phyloP scores from a whole-genome alignment of 2,329 filamentous ascomycete genomes.

The Fusarium solani-melongenae region DNA sequence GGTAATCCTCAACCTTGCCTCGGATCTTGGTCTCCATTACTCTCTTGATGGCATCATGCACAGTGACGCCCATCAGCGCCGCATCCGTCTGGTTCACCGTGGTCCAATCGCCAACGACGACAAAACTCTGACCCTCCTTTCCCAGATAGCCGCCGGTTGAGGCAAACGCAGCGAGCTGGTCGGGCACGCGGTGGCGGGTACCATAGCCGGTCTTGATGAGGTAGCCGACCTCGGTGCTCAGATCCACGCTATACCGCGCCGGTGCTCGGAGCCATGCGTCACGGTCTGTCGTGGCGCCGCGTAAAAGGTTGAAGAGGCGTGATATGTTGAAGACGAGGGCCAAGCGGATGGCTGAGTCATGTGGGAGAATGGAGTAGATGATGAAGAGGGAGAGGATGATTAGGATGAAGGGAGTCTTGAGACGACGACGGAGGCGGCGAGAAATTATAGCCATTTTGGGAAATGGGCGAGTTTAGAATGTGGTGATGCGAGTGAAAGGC shows the following conservation, averaged over 20 bases:
- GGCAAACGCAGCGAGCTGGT: conserved; percentile 58
- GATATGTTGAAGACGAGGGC: conserved; percentile 49
- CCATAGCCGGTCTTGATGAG: conserved; percentile 68
- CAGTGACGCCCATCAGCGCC: conserved; percentile 45
- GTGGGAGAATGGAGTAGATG: conserved; percentile 46
- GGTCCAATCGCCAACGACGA: conserved; percentile 65
- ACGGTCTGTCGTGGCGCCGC: conserved; percentile 42
- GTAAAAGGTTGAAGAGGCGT: conserved; percentile 47
- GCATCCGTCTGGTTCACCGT: conserved; percentile 48
- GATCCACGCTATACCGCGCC: conserved; percentile 56
- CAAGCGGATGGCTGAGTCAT: conserved; percentile 48
- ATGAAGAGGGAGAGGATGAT: conserved; percentile 41
- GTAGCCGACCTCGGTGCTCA: conserved; percentile 59
- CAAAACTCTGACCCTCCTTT: conserved; percentile 53
- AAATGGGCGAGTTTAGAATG: background rate
- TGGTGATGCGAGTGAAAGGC: conserved; percentile 4
- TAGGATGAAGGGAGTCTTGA: conserved; percentile 37
- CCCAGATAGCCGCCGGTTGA: conserved; percentile 48
- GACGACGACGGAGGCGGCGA: conserved; percentile 45
- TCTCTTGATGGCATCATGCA: conserved; percentile 56
- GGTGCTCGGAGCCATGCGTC: conserved; percentile 56
- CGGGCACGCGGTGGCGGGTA: conserved; percentile 59
- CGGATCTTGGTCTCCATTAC: conserved; percentile 48
- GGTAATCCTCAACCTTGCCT: conserved; percentile 42
- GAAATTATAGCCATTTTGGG: conserved; percentile 38